A percentile compares a stretch with the other conserved stretches of the same genome.
phyloP scores from a whole-genome alignment of 768 basidiomycete species.

The Naematelia aurantialba region DNA sequence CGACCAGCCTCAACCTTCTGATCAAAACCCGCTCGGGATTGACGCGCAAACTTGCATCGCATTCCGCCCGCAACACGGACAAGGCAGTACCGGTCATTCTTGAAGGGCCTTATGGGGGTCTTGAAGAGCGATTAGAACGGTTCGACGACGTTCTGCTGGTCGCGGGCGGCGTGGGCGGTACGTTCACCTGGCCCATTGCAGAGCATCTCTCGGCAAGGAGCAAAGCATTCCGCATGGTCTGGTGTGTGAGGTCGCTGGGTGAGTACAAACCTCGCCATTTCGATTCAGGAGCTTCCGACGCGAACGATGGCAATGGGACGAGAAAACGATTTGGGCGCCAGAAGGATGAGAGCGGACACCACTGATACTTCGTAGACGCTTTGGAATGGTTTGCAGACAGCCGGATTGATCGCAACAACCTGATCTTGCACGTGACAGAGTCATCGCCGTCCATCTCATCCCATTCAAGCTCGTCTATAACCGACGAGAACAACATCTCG shows the following conservation, averaged over 20 bases:
- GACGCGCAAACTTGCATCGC: background rate
- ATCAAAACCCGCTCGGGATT: background rate
- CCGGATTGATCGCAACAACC: background rate
- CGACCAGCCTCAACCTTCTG: background rate
- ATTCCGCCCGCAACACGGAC: background rate
- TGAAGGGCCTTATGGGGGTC: slow-evolving; percentile 1
- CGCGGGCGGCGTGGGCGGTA: slow-evolving; percentile 1
- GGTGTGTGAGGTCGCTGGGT: background rate
- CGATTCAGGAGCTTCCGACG: too few species aligned
- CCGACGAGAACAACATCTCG: background rate
- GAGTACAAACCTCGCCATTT: too few species aligned
- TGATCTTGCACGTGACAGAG: background rate
- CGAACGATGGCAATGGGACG: too few species aligned
- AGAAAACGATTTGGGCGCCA: background rate
- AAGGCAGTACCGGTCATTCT: background rate
- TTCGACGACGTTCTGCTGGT: slow-evolving; percentile 3
- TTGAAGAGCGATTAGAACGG: background rate
- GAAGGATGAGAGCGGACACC: too few species aligned
- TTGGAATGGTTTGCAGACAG: background rate
- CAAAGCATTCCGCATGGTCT: background rate
- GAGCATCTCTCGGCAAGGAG: background rate
- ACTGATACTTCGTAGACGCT: too few species aligned
- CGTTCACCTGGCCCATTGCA: background rate
- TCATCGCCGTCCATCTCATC: background rate
- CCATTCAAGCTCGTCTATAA: background rate